Evolutionary conservation across 148 eudicot genomes (phyloP).

Genomic region (Nepenthes gracilis): DNA sequence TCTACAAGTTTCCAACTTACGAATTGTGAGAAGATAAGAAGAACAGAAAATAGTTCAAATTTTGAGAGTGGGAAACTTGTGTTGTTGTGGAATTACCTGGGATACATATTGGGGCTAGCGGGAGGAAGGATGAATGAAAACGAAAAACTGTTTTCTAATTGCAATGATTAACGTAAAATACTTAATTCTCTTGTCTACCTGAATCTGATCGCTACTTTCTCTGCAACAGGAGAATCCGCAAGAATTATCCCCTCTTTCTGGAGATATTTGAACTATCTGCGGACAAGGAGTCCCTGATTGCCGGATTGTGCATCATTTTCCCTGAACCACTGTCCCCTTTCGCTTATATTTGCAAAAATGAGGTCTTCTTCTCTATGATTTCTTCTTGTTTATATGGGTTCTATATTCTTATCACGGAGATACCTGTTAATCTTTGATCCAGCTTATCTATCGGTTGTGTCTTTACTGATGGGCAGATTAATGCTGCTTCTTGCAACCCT

Average conservation of each 20-base stretch:
- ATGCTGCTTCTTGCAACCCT: constrained; percentile 29
- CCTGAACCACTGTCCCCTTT: constrained; percentile 58
- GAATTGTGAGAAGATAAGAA: not conserved
- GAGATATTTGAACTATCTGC: constrained; percentile 60
- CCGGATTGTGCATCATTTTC: constrained; percentile 62
- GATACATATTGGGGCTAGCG: too few species aligned
- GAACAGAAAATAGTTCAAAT: not conserved
- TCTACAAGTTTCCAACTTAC: not conserved
- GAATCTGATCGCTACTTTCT: not conserved
- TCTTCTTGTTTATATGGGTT: not conserved
- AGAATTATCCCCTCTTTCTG: constrained; percentile 40
- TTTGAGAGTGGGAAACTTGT: too few species aligned
- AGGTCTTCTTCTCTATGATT: constrained; percentile 24
- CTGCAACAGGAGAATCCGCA: constrained; percentile 62
- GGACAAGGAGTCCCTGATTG: constrained; percentile 38
- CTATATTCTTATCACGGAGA: not conserved
- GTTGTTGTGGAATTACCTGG: too few species aligned
- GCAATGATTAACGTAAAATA: too few species aligned
- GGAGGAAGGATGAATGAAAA: too few species aligned
- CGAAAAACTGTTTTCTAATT: not conserved
- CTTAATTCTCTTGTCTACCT: too few species aligned
- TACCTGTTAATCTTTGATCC: not conserved
- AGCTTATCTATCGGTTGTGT: not conserved
- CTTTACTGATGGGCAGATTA: constrained; percentile 31
- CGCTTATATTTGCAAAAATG: constrained; percentile 64